A percentile compares a stretch with the other conserved stretches of the same genome.
Evolutionary conservation across 352 stramenopile genomes (phyloP).

Genomic region (Globisporangium viniferum): DNA sequence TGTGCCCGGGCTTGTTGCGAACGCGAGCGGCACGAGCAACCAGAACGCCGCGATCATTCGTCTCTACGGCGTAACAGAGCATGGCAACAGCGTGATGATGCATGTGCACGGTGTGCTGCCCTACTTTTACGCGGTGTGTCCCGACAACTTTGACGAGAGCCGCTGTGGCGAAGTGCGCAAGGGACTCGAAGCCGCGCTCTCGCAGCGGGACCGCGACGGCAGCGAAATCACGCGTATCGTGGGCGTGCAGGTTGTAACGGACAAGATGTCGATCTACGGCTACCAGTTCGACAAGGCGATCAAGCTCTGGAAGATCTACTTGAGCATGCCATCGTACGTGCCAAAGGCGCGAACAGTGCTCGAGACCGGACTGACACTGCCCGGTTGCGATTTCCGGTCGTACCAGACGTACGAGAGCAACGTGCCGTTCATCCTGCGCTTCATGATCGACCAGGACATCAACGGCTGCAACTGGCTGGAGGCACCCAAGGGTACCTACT

Average conservation of each 20-base stretch:
- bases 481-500: constrained; percentile 90
- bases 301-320: constrained; percentile 88
- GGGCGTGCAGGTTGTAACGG: constrained; percentile 66
- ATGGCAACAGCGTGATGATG: constrained; percentile 94
- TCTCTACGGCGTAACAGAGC: constrained; percentile 95
- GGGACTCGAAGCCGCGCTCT: constrained; percentile 53
- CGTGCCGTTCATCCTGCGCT: constrained; percentile 98
- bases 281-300: constrained; percentile 78
- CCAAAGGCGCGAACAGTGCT: constrained; percentile 91
- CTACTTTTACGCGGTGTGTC: constrained; percentile 95
- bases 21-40: constrained; percentile 89
- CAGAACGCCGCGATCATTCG: constrained; percentile 90
- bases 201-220: constrained; percentile 50
- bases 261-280: constrained; percentile 87
- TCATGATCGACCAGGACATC: constrained; percentile 99
- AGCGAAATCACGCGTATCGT: constrained; percentile 49
- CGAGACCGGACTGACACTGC: constrained; percentile 78
- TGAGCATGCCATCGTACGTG: constrained; percentile 95
- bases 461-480: constrained; percentile 97
- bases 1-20: constrained; percentile 80
- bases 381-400: constrained; percentile 58
- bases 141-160: constrained; percentile 56
- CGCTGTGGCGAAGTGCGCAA: constrained; percentile 69
- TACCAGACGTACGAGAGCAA: constrained; percentile 98
- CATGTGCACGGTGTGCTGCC: constrained; percentile 98